These are phyloP conservation scores for Cucumis hystrix DNA, from an alignment of 306 rosid species.

Conservation along the genomic window DNA sequence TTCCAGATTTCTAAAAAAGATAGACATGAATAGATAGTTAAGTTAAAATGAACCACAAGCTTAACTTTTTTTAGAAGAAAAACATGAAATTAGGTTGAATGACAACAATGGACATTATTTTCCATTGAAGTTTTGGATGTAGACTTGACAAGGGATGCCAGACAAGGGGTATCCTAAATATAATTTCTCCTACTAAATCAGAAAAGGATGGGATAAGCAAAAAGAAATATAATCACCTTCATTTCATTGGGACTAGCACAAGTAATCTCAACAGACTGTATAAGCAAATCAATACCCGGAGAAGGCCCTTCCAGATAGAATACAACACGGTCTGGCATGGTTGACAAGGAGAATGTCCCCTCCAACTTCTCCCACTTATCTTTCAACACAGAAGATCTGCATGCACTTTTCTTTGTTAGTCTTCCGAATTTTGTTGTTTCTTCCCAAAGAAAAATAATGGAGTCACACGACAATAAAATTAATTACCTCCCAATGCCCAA, in stretches of 20 bases:
- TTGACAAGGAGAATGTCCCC: slow-evolving; percentile 58
- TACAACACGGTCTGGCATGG: slow-evolving; percentile 38
- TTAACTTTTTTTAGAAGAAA: neutral
- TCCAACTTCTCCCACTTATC: slow-evolving; percentile 67
- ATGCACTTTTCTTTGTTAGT: slow-evolving; percentile 5
- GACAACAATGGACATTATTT: neutral
- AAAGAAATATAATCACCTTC: slow-evolving; percentile 20
- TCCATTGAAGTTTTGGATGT: neutral
- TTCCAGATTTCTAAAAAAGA: slow-evolving; percentile 19
- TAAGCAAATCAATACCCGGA: slow-evolving; percentile 60
- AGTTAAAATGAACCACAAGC: neutral
- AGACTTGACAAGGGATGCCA: neutral
- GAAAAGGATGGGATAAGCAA: neutral
- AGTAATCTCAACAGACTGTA: slow-evolving; percentile 42
- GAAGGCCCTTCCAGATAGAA: slow-evolving; percentile 94
- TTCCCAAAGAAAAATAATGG: neutral
- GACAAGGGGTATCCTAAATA: neutral
- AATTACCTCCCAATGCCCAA: slow-evolving; percentile 62
- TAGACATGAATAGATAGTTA: neutral
- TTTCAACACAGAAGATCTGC: slow-evolving; percentile 55
- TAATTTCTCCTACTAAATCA: neutral
- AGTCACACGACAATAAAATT: neutral
- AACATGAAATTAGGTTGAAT: neutral
- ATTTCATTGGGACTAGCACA: slow-evolving; percentile 30
- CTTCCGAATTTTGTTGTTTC: neutral